phyloP scores from a whole-genome alignment of 192 early-diverging fungal species.

The Spizellomyces sp. region DNA sequence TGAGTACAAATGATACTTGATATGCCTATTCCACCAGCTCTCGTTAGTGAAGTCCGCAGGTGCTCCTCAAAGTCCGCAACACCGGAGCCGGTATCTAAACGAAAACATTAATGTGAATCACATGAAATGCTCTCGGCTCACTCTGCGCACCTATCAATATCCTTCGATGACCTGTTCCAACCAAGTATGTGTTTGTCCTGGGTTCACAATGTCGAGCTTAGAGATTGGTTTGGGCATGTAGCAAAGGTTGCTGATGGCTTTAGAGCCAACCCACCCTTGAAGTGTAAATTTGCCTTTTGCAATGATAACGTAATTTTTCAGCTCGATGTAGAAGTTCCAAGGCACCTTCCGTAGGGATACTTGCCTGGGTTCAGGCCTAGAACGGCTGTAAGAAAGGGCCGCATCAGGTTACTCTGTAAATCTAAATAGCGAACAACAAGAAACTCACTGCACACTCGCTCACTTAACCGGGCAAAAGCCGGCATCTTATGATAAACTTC shows the following conservation, averaged over 20 bases:
- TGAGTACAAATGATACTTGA: constrained; percentile 79
- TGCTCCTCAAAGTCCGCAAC: constrained; percentile 59
- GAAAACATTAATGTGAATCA: too few relatives aligned
- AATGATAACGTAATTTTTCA: too few relatives aligned
- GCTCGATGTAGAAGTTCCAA: too few relatives aligned
- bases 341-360: too few relatives aligned
- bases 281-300: constrained; percentile 14
- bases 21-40: neutral
- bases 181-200: constrained; percentile 81
- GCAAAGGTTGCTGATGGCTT: neutral
- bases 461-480: constrained; percentile 16
- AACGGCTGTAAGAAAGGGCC: neutral
- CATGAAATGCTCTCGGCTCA: too few relatives aligned
- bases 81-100: constrained; percentile 44
- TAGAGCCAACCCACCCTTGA: constrained; percentile 17
- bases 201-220: neutral
- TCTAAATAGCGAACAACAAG: neutral
- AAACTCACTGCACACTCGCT: constrained; percentile 12
- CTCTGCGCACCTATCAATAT: constrained; percentile 64
- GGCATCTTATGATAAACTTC: neutral
- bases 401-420: too few relatives aligned
- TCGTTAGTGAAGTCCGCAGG: neutral
- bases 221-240: neutral
- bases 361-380: constrained; percentile 25
- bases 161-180: constrained; percentile 65